Base-by-base conservation (phyloP, 306 rosid genomes). In the Purshia tridentata region DNA sequence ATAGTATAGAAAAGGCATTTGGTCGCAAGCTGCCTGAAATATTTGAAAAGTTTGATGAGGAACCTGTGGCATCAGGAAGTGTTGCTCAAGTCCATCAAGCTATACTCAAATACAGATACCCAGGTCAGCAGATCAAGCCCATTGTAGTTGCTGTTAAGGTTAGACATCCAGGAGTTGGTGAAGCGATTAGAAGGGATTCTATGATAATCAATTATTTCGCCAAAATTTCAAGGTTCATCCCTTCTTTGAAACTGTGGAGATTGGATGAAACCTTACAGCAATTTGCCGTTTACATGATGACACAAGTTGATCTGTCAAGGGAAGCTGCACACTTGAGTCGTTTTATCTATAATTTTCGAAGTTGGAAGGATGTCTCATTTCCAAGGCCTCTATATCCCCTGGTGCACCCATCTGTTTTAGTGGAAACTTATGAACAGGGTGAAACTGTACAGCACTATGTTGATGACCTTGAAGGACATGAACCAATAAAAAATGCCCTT, bases 61-160 rank as follows among this genome's bases (percentile, higher is more conserved):
- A 88, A 69, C 97, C 95, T 62, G 86, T 91, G 67, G 97, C 88
- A 40, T 91, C 97, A 4, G 97, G 95, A 77, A 91, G 95, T 77
- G 81, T 91, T 65, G 95, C 97, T 84, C 97, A 91, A 81, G 91
- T 91, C 70, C 92, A 91, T 84, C 88, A 85, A 76, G 97, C 89
- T 72, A 81, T 79, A n/a, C 80, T 91, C 41, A 91, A 86, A 72
- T 89, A 84, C 79, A 77, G 77, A 65, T 89, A 82, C 76, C 97
- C 92, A 4, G 86, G 95, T 76, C 83, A 78, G 78, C 69, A 69
- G 70, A 89, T 76, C 42, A 89, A 85, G 70, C 95, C 89, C 47
- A 29, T 87, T 71, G 84, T 82, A 29, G 97, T 89, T 63, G 92
- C 97, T 60, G 97, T 89, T 19, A 91, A 89, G 83, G 95, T 91